Evolutionary conservation across 495 filamentous ascomycete species (phyloP).

Genomic region (Sordaria brevicollis): DNA sequence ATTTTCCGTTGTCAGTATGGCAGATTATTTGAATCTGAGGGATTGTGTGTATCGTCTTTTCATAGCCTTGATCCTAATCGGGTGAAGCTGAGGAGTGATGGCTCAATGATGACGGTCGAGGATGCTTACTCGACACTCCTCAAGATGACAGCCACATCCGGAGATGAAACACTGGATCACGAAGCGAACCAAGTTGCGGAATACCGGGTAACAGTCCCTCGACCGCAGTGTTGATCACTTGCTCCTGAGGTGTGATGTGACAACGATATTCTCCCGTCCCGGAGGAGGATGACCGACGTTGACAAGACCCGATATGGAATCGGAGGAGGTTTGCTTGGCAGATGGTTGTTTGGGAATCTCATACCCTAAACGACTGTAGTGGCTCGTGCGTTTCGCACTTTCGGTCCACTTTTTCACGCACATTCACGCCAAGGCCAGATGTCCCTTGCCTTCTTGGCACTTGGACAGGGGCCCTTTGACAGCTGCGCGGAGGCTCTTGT

Average conservation of each 20-base stretch:
- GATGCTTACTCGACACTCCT: neutral
- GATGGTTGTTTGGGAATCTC: neutral
- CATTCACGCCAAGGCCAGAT: neutral
- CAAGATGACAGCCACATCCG: neutral
- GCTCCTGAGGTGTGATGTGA: neutral
- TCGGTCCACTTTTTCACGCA: neutral
- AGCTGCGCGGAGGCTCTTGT: neutral
- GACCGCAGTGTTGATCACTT: neutral
- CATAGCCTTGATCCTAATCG: neutral
- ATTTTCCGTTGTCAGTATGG: neutral
- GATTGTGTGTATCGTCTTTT: neutral
- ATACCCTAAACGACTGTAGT: neutral
- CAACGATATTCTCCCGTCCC: neutral
- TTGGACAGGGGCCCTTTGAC: neutral
- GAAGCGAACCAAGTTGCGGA: neutral
- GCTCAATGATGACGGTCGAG: neutral
- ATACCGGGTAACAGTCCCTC: neutral
- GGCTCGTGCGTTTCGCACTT: neutral
- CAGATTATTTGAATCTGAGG: neutral
- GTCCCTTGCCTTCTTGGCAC: neutral
- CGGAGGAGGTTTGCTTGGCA: neutral
- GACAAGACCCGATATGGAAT: neutral
- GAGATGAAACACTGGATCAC: neutral
- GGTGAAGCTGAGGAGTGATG: neutral
- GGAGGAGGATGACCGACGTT: neutral